Evolutionary conservation across 2,329 filamentous ascomycete genomes (phyloP).

Genomic region (Monosporascus sp.): DNA sequence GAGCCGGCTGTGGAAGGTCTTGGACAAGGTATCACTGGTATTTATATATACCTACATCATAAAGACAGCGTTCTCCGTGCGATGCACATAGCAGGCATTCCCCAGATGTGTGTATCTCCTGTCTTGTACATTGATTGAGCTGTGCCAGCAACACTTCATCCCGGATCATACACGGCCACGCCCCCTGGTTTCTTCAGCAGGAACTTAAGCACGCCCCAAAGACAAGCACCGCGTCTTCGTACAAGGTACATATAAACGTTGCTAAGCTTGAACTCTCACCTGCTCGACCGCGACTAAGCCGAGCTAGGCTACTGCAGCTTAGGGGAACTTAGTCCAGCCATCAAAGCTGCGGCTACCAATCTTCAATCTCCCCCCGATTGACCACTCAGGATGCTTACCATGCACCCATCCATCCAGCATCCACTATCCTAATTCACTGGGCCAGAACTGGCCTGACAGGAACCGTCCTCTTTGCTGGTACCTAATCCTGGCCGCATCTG

Average conservation of each 20-base stretch:
- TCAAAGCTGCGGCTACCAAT: not conserved
- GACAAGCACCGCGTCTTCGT: not conserved
- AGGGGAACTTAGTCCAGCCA: not conserved
- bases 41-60: not conserved
- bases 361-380: not conserved
- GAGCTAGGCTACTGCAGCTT: not conserved
- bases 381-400: not conserved
- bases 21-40: not conserved
- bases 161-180: not conserved
- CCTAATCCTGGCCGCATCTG: not conserved
- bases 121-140: not conserved
- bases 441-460: not conserved
- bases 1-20: no score
- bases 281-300: not conserved
- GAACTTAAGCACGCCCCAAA: not conserved
- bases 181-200: not conserved
- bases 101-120: not conserved
- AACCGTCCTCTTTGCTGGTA: not conserved
- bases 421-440: not conserved
- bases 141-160: no score
- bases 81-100: no score
- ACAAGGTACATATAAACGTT: not conserved
- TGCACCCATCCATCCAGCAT: not conserved
- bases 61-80: not conserved
- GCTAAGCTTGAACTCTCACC: not conserved